Percentiles rank a stretch among this genome's conserved stretches.
These are phyloP conservation scores for Trichoderma aggressivum DNA, from an alignment of 2,329 filamentous ascomycete species.

Conservation along the genomic window DNA sequence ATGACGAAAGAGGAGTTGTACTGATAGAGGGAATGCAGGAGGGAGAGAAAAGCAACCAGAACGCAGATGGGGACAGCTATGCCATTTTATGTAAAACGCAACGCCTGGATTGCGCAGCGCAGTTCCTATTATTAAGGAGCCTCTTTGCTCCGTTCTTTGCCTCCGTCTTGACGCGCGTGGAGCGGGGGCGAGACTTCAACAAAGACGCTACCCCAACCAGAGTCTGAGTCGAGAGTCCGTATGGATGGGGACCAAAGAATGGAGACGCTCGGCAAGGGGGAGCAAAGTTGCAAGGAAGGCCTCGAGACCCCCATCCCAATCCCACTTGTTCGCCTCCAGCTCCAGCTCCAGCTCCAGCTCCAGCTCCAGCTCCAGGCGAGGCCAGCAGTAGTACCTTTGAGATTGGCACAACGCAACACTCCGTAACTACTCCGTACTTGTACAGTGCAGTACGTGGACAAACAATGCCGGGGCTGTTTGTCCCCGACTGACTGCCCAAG, in stretches of 20 bases:
- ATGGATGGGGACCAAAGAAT: background rate
- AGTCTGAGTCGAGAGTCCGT: background rate
- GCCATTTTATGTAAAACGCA: slow-evolving; percentile 4
- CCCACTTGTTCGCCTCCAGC: background rate
- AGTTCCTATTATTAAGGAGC: slow-evolving; percentile 9
- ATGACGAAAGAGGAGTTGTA: slow-evolving; percentile 3
- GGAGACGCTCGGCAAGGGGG: background rate
- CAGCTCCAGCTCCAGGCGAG: background rate
- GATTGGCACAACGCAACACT: background rate
- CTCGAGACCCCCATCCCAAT: background rate
- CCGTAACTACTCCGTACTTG: too few relatives aligned
- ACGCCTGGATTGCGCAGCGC: background rate
- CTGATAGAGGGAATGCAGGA: background rate
- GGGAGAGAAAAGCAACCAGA: background rate
- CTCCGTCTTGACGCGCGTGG: background rate
- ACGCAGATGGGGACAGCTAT: background rate
- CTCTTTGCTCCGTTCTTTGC: background rate
- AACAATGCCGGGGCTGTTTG: background rate
- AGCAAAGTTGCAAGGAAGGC: too few relatives aligned
- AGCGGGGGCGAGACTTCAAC: slow-evolving; percentile 7
- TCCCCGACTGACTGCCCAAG: background rate
- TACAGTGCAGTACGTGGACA: background rate
- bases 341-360: background rate
- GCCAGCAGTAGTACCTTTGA: background rate
- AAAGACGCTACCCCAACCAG: background rate